Conservation (phyloP, 2,329 filamentous ascomycete genomes). For the Cladosporium sp. region DNA sequence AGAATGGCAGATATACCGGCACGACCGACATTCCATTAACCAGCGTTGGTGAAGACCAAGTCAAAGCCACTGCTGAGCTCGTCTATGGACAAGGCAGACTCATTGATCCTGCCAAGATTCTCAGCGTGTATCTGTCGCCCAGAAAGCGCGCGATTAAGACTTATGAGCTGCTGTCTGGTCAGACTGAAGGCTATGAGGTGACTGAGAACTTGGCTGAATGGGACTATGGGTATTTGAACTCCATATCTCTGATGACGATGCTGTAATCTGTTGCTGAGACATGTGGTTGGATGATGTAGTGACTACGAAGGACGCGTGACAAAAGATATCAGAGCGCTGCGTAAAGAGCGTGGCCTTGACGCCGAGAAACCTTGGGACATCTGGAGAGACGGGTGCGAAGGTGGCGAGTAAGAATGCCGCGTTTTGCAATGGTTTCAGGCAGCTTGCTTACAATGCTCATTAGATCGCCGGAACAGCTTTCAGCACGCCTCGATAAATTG, state of each 20-base stretch:
- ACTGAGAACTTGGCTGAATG: constrained; percentile 72
- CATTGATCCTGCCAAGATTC: constrained; percentile 47
- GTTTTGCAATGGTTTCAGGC: not conserved
- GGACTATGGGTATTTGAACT: constrained; percentile 60
- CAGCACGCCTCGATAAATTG: constrained; percentile 63
- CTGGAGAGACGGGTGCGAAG: constrained; percentile 82
- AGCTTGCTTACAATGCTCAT: not conserved
- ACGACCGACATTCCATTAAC: constrained; percentile 83
- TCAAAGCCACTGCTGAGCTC: constrained; percentile 39
- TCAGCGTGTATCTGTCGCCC: constrained; percentile 48
- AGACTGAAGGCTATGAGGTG: constrained; percentile 40
- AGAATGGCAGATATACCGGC: constrained; percentile 75
- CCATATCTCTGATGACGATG: not conserved
- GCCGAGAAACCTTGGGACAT: constrained; percentile 67
- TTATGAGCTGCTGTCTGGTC: constrained; percentile 42
- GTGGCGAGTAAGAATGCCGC: constrained; percentile 64
- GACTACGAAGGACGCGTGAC: constrained; percentile 74
- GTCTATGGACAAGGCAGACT: constrained; percentile 49
- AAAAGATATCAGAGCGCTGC: constrained; percentile 58
- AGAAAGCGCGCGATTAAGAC: constrained; percentile 46
- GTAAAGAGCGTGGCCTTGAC: constrained; percentile 55
- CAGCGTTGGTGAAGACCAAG: constrained; percentile 65
- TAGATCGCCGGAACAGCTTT: constrained; percentile 65
- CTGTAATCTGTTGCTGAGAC: not conserved
- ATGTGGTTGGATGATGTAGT: constrained; percentile 9